A percentile compares a stretch with the other conserved stretches of the same genome.
Conservation (phyloP, 2,329 filamentous ascomycete species). For the Fusarium pininemorale region DNA sequence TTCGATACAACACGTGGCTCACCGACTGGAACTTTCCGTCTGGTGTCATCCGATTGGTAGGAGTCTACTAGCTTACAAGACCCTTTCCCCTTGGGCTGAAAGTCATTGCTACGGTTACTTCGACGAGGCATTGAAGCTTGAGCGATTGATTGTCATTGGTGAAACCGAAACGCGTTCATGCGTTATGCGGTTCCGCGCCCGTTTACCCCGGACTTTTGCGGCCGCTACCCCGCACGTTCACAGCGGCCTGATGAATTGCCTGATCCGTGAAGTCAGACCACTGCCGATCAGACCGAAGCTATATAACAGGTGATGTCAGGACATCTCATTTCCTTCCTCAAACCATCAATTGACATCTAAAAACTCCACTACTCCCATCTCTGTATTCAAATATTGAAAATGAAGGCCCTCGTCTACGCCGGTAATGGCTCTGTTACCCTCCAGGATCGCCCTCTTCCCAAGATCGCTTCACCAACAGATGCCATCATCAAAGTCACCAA, state of each 20-base stretch:
- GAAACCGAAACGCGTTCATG: background rate
- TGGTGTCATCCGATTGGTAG: background rate
- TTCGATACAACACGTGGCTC: background rate
- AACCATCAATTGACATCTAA: background rate
- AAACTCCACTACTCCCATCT: no score
- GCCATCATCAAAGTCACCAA: conserved; percentile 59
- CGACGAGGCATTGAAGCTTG: background rate
- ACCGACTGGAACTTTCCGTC: background rate
- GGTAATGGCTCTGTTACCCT: conserved; percentile 48
- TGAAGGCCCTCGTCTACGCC: conserved; percentile 59
- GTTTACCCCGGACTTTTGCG: background rate
- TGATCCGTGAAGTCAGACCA: background rate
- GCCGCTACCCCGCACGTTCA: background rate
- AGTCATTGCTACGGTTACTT: background rate
- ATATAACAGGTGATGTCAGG: background rate
- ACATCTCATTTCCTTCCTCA: background rate
- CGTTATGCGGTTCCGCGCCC: background rate
- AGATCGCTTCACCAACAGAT: conserved; percentile 54
- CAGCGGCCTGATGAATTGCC: background rate
- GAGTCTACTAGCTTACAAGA: background rate
- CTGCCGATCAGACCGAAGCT: background rate
- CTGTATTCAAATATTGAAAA: conserved; percentile 21
- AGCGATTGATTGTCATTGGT: background rate
- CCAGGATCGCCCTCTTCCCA: conserved; percentile 54
- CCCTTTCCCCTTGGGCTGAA: background rate